These are phyloP conservation scores for Metahyphopichia silvanorum DNA, from an alignment of 805 yeast genomes.

Conservation along the genomic window DNA sequence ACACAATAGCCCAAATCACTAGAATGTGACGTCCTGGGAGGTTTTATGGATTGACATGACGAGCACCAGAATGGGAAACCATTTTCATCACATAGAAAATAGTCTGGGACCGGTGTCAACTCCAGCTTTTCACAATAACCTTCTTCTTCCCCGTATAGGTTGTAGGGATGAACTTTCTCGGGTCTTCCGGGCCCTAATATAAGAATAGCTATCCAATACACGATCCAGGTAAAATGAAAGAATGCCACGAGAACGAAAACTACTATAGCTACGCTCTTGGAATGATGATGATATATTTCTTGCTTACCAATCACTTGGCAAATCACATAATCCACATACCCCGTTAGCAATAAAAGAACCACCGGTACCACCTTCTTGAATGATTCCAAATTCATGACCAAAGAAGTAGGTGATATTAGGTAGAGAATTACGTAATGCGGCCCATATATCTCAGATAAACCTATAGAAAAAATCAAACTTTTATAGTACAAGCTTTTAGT, in stretches of 20 bases:
- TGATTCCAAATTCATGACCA: too few species aligned
- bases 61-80: conserved; percentile 82
- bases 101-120: conserved; percentile 46
- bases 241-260: conserved; percentile 30
- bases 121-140: conserved; percentile 5
- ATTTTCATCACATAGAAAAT: conserved; percentile 63
- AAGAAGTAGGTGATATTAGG: too few species aligned
- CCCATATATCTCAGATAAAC: too few species aligned
- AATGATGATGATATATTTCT: conserved; percentile 26
- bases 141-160: conserved; percentile 17
- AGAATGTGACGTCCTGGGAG: conserved; percentile 71
- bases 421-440: too few species aligned
- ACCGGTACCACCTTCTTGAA: conserved; percentile 25
- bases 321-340: conserved; percentile 43
- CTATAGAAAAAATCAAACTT: too few species aligned
- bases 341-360: conserved; percentile 22
- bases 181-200: conserved; percentile 57
- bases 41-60: conserved; percentile 60
- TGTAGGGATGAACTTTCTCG: conserved; percentile 34
- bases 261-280: conserved; percentile 30
- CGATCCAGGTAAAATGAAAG: conserved; percentile 14
- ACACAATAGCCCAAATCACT: conserved; percentile 54
- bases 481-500: neutral
- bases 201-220: conserved; percentile 45
- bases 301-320: conserved; percentile 45